Percentiles rank a stretch among this genome's conserved stretches.
Evolutionary conservation across 2,329 filamentous ascomycete species (phyloP).

Genomic region (Colletotrichum costaricense): DNA sequence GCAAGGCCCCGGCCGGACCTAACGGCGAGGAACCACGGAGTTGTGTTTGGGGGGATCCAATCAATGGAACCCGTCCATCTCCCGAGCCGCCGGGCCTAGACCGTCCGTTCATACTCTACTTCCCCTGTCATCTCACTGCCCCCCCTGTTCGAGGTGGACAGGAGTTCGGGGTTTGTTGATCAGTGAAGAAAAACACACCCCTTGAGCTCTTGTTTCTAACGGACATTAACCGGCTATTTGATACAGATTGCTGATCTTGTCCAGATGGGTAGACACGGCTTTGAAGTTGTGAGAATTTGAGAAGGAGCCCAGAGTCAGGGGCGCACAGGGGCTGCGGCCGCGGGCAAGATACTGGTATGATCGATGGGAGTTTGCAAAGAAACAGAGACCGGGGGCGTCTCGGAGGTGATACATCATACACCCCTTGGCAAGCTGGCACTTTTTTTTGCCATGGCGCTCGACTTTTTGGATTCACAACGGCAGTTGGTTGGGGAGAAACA

Average conservation of each 20-base stretch:
- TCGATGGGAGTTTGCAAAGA: not conserved
- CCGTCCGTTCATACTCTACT: not conserved
- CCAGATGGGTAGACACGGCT: constrained; percentile 24
- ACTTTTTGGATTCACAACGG: not conserved
- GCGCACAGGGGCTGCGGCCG: not conserved
- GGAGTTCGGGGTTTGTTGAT: not conserved
- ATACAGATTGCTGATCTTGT: constrained; percentile 10
- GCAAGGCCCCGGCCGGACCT: not conserved
- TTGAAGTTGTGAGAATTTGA: not conserved
- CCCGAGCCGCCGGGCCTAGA: constrained; percentile 17
- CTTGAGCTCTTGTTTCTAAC: not conserved
- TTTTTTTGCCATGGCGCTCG: not conserved
- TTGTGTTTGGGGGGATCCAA: constrained; percentile 2
- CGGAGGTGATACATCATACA: not conserved
- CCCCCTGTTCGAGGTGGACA: not conserved
- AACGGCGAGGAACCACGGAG: not conserved
- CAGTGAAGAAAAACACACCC: not conserved
- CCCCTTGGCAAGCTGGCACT: not conserved
- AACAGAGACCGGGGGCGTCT: not conserved
- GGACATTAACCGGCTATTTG: not conserved
- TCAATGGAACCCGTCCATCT: constrained; percentile 10
- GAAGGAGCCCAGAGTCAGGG: not conserved
- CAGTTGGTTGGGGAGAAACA: not conserved
- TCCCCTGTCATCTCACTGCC: not conserved
- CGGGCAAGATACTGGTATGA: not conserved